Base-by-base conservation (phyloP, 2,329 filamentous ascomycete species). In the Phialophora verrucosa region DNA sequence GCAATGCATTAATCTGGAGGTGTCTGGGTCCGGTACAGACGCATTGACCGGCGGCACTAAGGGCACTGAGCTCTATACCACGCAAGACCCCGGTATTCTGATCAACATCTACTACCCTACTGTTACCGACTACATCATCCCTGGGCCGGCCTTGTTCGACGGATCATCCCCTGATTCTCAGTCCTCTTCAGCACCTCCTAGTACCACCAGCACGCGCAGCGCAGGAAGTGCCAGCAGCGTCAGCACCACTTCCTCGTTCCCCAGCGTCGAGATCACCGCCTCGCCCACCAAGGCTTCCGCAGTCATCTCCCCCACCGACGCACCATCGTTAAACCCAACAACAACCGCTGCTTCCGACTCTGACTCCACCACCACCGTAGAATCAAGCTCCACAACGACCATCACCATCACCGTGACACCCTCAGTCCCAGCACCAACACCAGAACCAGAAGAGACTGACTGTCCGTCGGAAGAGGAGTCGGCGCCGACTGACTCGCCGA, bases 1-100 rank as follows among this genome's bases (percentile, higher is more conserved):
- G 64, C 81, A 83, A 69, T 86, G 88, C 76, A 79, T 87, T 72
- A 88, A 90, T 80, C 74, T 90, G 69, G 81, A 87, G 74, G 78
- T 89, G 69, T 84, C 83, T 38, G 85, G 85, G 59, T 77, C 78
- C 51, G 85, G 83, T 23, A 82, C 83, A 59, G 81, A 79, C 35
- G 78, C 74, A 68, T 70, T 78, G 61, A 82, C 83, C 25, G 72
- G 76, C 32, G 87, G 86, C 65, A 81, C 79, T 20, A 73, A 80
- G 14, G 86, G 82, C 60, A 86, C 83, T 12, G 76, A 77, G 63
- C 80, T 89, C 31, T 90, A 89, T 82, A 86, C 79, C 60, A 78
- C 80, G 71, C 76, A 79, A 62, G 87, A 89, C 74, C 75, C 84
- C 12, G 87, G 87, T 66, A 86, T 90, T 73, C 42, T 81, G 67